These are phyloP conservation scores for Hypocreales sp. DNA, from an alignment of 2,329 filamentous ascomycete species.

Conservation along the genomic window DNA sequence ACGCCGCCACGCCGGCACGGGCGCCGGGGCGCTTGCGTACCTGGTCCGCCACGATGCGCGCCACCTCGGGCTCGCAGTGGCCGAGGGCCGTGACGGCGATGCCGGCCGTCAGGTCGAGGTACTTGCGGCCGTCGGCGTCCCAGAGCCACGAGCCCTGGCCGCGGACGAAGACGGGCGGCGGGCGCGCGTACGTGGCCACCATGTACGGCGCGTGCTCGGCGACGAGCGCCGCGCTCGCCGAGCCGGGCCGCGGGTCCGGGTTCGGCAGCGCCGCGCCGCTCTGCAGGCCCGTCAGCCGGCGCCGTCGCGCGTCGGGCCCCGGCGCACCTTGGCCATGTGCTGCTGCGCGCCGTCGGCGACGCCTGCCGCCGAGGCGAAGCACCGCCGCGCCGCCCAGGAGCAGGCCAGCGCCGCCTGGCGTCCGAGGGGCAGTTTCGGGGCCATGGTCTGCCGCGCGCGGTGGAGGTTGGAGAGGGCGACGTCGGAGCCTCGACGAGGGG, in stretches of 20 bases:
- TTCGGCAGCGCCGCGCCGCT: slow-evolving; percentile 33
- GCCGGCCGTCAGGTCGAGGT: slow-evolving; percentile 88
- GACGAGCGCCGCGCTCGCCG: slow-evolving; percentile 59
- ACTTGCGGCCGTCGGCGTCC: slow-evolving; percentile 78
- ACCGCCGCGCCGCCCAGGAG: slow-evolving; percentile 10
- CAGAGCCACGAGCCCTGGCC: slow-evolving; percentile 79
- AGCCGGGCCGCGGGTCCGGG: slow-evolving; percentile 59
- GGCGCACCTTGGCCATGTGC: slow-evolving; percentile 18
- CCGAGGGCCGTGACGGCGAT: slow-evolving; percentile 92
- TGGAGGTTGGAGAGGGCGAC: no score
- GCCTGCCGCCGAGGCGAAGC: slow-evolving; percentile 16
- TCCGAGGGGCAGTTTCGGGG: slow-evolving; percentile 21
- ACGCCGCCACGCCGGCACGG: no score
- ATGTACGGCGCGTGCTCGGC: slow-evolving; percentile 70
- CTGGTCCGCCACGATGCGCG: slow-evolving; percentile 63
- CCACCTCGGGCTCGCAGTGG: slow-evolving; percentile 71
- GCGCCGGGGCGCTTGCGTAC: slow-evolving; percentile 25
- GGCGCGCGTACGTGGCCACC: slow-evolving; percentile 89
- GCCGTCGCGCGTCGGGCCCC: background rate
- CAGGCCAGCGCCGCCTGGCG: slow-evolving; percentile 16
- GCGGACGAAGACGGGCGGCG: slow-evolving; percentile 75
- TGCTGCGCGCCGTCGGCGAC: slow-evolving; percentile 17
- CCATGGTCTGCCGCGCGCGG: slow-evolving; percentile 21
- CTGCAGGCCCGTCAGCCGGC: slow-evolving; percentile 3
- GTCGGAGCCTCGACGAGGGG: no score